phyloP scores from a whole-genome alignment of 345 rosid genomes.

The Clausena lansium region DNA sequence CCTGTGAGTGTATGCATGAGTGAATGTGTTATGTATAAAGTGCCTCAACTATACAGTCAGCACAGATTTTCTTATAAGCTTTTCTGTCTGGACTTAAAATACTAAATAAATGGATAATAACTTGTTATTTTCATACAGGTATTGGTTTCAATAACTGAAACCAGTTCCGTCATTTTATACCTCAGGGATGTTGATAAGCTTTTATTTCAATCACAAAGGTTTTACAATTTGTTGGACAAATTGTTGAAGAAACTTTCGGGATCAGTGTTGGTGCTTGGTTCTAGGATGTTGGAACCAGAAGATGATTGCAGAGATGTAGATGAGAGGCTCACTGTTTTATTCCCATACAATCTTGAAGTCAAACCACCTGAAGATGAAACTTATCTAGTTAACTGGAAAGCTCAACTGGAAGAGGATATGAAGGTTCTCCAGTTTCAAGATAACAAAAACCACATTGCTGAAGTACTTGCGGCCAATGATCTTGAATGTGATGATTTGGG shows the following conservation, averaged over 20 bases:
- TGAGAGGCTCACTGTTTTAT: constrained; percentile 49
- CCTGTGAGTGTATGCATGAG: not conserved
- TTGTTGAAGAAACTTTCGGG: constrained; percentile 74
- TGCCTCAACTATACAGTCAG: not conserved
- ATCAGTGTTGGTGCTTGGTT: constrained; percentile 77
- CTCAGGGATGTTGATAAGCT: constrained; percentile 79
- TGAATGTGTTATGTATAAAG: not conserved
- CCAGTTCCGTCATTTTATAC: constrained; percentile 61
- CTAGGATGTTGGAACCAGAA: constrained; percentile 62
- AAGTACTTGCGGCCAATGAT: constrained; percentile 91
- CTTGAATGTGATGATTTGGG: constrained; percentile 84
- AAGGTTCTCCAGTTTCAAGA: constrained; percentile 77
- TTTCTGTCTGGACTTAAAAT: not conserved
- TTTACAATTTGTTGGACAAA: constrained; percentile 59
- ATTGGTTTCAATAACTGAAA: constrained; percentile 63
- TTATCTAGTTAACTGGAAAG: constrained; percentile 71
- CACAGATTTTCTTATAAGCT: not conserved
- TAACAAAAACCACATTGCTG: constrained; percentile 87
- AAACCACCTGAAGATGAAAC: constrained; percentile 83
- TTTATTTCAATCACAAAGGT: constrained; percentile 69
- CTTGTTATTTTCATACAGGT: constrained; percentile 45
- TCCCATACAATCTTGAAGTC: constrained; percentile 77
- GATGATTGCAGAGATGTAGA: constrained; percentile 56
- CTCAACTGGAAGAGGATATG: constrained; percentile 82
- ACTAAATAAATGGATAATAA: not conserved